Base-by-base conservation (phyloP, 1,139 yeast species). In the Geotrichum klebahnii region DNA sequence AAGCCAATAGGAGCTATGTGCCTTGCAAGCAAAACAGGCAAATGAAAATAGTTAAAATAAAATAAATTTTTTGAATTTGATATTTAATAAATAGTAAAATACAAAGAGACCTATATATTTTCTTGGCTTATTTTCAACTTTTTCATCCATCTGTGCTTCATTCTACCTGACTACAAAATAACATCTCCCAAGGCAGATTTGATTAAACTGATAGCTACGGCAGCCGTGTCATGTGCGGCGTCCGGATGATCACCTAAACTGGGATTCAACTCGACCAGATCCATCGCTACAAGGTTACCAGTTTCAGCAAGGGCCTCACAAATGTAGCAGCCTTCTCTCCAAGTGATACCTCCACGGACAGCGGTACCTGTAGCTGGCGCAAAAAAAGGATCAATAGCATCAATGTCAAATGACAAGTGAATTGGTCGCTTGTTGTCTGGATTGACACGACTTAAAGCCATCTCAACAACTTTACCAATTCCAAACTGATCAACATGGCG, bases 361-460 rank as follows among this genome's bases (percentile, higher is more conserved):
- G 97, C 90, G 1, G 98, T 92, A 51, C 98, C 98, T 1, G 98
- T 92, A 36, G 97, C 96, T 28, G 97, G 97, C 14, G 94, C 97
- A 64, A 76, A 88, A 56, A 81, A 76, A 46, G 98, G 98, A 69
- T 92, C 98, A 57, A 92, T 82, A 41, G 97, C 97, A 68, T 92
- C 98, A 46, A 92, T 97, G 65, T 92, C 98, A 67, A 90, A 92
- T 34, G 95, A 84, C 60, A 94, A 72, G 71, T 92, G 97, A 57
- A 92, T 77, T 37, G 98, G 97, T 41, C 73, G 68, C 48, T 75
- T 75, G 55, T 89, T 79, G 53, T 79, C 78, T 17, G 96, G 95
- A 68, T 86, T 84, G 58, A 92, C 75, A 47, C 78, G 77, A 56
- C 82, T 80, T 54, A 92, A 70, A 1, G 98, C 98, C 95, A 86